Base-by-base conservation (phyloP, 2,329 filamentous ascomycete genomes). In the Neonectria sp. region DNA sequence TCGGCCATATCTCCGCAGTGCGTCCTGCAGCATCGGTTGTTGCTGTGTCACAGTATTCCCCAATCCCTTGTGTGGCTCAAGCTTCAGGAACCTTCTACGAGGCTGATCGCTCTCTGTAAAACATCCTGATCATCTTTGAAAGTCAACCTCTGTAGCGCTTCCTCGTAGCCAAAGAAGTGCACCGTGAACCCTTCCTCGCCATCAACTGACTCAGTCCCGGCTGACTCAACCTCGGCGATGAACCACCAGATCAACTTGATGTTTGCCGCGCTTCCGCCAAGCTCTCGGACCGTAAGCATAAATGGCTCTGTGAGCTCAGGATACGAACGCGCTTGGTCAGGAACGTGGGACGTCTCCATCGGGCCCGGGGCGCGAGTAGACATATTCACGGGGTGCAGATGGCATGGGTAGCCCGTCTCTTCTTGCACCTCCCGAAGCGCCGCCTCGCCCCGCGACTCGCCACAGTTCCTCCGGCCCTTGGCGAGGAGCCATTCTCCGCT, bases 281-380 rank as follows among this genome's bases (percentile, higher is more conserved):
- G 13, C 31, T 60, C 33, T 15, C 67, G 55, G 24, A 63, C n/a
- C 12, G 62, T 63, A 11, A 68, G 21, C 40, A 67, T 69, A 11
- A 69, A 71, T 21, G 68, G 70, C 55, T 68, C 70, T 6, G 49
- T 65, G 31, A 69, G 55, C 11, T 53, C 35, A 6, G 45, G 21
- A 58, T 80, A 60, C 76, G 57, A 37, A 4, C 65, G 67, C 7
- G 59, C 25, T 21, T 49, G 21, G 45, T 80, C 57, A 6, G 56
- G 37, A 21, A 59, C 31, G n/a, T 70, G 7, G 37, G 37, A 49
- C 13, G 49, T 52, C 25, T 66, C 65, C 33, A 24, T 37, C 25
- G 65, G 48, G 5, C 27, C 55, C 27, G 65, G 65, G 12, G 68
- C 65, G 25, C 61, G 59, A 43, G 68, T 70, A 21, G 65, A 29